Base-by-base conservation (phyloP, 2,329 filamentous ascomycete genomes). In the Fusarium secorum region DNA sequence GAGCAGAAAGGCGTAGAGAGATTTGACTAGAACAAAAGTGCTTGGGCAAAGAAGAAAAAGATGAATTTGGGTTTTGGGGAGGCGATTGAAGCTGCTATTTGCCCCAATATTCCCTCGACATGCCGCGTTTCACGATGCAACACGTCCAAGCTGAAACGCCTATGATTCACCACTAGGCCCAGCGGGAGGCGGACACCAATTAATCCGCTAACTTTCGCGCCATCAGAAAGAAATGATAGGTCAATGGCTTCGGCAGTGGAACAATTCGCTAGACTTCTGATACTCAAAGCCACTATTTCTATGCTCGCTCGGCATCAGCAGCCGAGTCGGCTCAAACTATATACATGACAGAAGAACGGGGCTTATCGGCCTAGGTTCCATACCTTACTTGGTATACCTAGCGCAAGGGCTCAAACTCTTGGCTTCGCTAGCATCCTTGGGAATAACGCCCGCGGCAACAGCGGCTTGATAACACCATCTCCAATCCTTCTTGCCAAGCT, bases 401-500 rank as follows among this genome's bases (percentile, higher is more conserved):
- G 35, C 63, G 4, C 67, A 66, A 11, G 61, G 66, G 5, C 66
- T 69, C 15, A 70, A 33, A 20, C 18, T 55, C 13, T 53, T 28
- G 3, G 74, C 75, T 6, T 49, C 71, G 6, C 65, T 24, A 0
- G 74, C 75, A 53, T 78, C 73, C 8, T 73, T 61, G 0, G 76
- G 76, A 51, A 78, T 78, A 9, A 71, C 76, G 4, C 76, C 76
- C 0, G 74, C 76, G 0, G 56, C 66, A 14, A 77, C 76, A 3
- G 77, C 75, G 42, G 70, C 66, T 60, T 78, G 64, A 70, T 87
- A 87, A 66, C 83, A 83, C 85, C 85, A 87, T 26, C 84, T 76
- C 78, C 82, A 86, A 70, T 86, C 83, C 26, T 64, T 30, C n/a
- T 64, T 56, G 1, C 61, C 61, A 38, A 79, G 81, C 62, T 70